Evolutionary conservation across 2,329 filamentous ascomycete species (phyloP), one percentile per base, ranked within the genome.

Genomic region (Hymenoscyphus albidus): DNA sequence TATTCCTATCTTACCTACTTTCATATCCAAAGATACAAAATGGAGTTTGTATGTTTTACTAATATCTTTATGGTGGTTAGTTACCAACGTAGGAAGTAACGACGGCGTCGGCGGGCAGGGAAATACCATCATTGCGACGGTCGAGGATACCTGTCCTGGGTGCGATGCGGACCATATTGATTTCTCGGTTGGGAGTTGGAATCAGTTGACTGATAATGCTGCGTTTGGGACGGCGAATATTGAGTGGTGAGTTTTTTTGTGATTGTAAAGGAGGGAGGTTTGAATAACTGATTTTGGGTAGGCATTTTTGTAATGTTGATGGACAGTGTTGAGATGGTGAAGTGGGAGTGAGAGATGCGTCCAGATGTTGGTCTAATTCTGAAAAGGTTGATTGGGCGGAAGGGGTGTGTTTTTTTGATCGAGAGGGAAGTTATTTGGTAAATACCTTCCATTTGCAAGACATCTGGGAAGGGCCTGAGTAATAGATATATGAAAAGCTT

Each of bases 101-200:
- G 58, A 65, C 59, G 63, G 63, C 3, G 61, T 65, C 14, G 65
- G 65, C 12, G 62, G 63, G 9, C 32, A 14, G 18, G 65, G 65
- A 22, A 65, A 65, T 14, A 51, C 40, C 2, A 59, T 63, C 57
- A 62, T 51, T 3, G 63, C 55, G 5, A 63, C 58, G 2, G 55
- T 67, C 1, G 60, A 58, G 55, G 65, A 67, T 40, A 65, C 63
- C 27, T 67, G 65, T 31, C 60, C 60, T 32, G 14, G 40, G 10
- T 67, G 65, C 35, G 63, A 67, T 59, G 60, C 63, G 32, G 57
- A 63, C 27, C 65, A 67, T 51, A 40, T 67, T 38, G 65, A 67
- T 56, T 61, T 67, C 51, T 61, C 58, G n/a, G 60, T 67, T 16
- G 65, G 60, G 2, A 48, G 44, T 59, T 67, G 65, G 65, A 63